Conservation (phyloP, 768 basidiomycete species). For the Sarcomyxa edulis region DNA sequence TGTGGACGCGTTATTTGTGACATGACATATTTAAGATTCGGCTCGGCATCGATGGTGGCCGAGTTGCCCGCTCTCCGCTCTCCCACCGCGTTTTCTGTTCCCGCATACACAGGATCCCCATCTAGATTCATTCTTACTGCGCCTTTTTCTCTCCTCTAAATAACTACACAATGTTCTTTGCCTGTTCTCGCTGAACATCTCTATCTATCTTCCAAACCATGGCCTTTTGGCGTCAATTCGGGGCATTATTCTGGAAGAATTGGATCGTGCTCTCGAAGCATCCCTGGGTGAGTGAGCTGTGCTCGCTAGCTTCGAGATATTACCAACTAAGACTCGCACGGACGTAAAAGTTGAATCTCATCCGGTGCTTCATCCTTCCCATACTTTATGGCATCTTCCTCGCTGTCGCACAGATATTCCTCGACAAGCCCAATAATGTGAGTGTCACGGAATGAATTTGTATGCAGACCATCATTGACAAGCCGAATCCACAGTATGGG, state of each 20-base stretch:
- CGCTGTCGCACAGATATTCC: constrained; percentile 56
- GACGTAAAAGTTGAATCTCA: constrained; percentile 42
- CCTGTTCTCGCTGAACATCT: too few species aligned
- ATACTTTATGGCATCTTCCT: constrained; percentile 65
- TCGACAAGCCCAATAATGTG: constrained; percentile 57
- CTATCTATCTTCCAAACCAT: too few species aligned
- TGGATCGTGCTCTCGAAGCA: constrained; percentile 69
- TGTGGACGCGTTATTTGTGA: constrained; percentile 6
- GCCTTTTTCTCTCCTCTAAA: too few species aligned
- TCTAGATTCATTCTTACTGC: too few species aligned
- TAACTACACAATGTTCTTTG: too few species aligned
- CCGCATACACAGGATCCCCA: too few species aligned
- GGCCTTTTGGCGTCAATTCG: constrained; percentile 56
- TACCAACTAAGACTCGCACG: constrained; percentile 1
- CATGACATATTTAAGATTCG: too few species aligned
- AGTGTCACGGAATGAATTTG: constrained; percentile 13
- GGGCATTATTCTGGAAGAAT: constrained; percentile 64
- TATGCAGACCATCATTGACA: neutral
- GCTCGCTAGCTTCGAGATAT: constrained; percentile 2
- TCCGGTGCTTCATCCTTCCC: constrained; percentile 60
- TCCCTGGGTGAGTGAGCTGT: constrained; percentile 52
- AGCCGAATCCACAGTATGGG: constrained; percentile 46
- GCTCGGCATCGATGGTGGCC: too few species aligned
- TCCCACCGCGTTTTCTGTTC: too few species aligned
- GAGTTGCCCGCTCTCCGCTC: too few species aligned